Evolutionary conservation across 192 early-diverging fungal genomes (phyloP).

Genomic region (Phycomyces blakesleeanus): DNA sequence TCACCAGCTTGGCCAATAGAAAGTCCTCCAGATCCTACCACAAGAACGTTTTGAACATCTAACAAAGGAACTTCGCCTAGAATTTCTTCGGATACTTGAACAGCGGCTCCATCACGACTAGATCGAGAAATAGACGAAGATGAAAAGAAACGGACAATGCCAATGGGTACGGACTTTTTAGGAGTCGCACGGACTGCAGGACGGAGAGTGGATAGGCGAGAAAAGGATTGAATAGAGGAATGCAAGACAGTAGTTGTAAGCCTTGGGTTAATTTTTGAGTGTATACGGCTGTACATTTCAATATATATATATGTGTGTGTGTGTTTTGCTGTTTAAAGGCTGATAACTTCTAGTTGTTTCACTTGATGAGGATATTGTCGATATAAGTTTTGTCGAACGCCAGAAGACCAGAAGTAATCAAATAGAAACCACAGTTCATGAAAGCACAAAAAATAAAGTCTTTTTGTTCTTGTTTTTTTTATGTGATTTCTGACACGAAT

Average conservation of each 20-base stretch:
- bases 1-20: conserved; percentile 98
- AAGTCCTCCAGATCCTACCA: conserved; percentile 93
- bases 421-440: conserved; percentile 34
- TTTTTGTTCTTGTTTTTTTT: no score
- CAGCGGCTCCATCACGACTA: conserved; percentile 25
- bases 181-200: no score
- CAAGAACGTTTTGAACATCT: conserved; percentile 81
- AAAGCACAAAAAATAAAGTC: conserved; percentile 12
- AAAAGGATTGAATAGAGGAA: conserved; percentile 1
- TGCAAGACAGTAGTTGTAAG: no score
- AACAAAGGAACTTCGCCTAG: conserved; percentile 45
- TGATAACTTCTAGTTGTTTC: conserved; percentile 9
- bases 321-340: not conserved
- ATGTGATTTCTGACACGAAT: no score
- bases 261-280: not conserved
- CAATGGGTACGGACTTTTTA: no score
- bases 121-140: conserved; percentile 1
- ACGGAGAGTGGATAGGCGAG: conserved; percentile 1
- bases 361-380: conserved; percentile 36
- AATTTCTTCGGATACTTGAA: conserved; percentile 46
- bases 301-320: no score
- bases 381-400: conserved; percentile 35
- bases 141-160: conserved; percentile 2
- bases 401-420: conserved; percentile 34
- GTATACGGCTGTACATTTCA: conserved; percentile 21